These are phyloP conservation scores for Aegilops speltoides DNA, from an alignment of 176 grass and related monocot species.

Conservation along the genomic window DNA sequence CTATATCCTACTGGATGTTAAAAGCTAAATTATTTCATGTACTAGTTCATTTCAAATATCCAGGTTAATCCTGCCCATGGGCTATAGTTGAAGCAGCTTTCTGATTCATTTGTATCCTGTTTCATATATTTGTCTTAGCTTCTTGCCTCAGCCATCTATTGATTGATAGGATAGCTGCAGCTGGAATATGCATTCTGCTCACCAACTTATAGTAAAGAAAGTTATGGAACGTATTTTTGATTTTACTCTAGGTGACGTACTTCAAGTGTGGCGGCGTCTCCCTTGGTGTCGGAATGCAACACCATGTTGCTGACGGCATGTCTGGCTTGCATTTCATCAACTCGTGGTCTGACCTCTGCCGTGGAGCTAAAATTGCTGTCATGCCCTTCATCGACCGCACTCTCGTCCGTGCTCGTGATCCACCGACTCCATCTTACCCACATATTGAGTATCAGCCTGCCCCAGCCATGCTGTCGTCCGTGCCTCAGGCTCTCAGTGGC, in stretches of 20 bases:
- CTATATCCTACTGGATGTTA: neutral
- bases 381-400: conserved; percentile 73
- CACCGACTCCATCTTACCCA: conserved; percentile 58
- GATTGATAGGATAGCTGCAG: neutral
- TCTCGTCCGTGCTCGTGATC: conserved; percentile 62
- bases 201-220: neutral
- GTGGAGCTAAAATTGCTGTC: conserved; percentile 46
- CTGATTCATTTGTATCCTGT: neutral
- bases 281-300: conserved; percentile 93
- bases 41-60: neutral
- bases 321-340: conserved; percentile 89
- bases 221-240: neutral
- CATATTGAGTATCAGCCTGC: conserved; percentile 84
- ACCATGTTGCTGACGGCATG: conserved; percentile 78
- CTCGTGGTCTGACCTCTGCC: conserved; percentile 81
- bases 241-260: conserved; percentile 62
- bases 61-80: neutral
- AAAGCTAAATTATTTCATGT: neutral
- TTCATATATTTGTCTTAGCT: neutral
- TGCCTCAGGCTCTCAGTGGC: neutral
- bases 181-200: neutral
- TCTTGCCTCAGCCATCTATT: neutral
- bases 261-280: conserved; percentile 86
- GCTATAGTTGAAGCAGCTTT: neutral
- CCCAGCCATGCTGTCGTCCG: conserved; percentile 52